Conservation (phyloP, 2,329 filamentous ascomycete species). For the Sporothrix sp. region DNA sequence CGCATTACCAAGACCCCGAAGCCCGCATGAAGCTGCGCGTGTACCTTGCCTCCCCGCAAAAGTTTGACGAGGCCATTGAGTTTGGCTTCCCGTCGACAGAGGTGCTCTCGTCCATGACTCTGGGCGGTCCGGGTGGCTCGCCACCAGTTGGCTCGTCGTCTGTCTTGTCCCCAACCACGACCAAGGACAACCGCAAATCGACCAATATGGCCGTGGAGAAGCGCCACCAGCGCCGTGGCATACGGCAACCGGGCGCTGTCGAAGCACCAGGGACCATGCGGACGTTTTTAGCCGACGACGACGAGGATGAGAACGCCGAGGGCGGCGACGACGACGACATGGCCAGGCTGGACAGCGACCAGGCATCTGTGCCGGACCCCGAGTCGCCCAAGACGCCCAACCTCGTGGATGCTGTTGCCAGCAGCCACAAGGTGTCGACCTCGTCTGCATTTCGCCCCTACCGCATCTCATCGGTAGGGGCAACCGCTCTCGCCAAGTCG, state of each 20-base stretch:
- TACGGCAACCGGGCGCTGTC: not conserved
- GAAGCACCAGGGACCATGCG: slow-evolving; percentile 1
- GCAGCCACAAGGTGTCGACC: not conserved
- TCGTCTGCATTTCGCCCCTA: slow-evolving; percentile 14
- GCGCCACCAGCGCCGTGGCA: not conserved
- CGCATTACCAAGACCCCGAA: slow-evolving; percentile 85
- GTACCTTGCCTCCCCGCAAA: slow-evolving; percentile 80
- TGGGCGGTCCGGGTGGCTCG: slow-evolving; percentile 11
- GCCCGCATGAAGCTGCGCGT: slow-evolving; percentile 76
- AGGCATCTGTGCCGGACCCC: slow-evolving; percentile 44
- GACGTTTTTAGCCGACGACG: slow-evolving; percentile 8
- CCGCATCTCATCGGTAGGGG: slow-evolving; percentile 12
- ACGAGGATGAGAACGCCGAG: slow-evolving; percentile 5
- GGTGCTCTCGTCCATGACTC: slow-evolving; percentile 25
- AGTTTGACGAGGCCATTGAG: slow-evolving; percentile 90
- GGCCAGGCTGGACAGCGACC: slow-evolving; percentile 47
- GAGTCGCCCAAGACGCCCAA: slow-evolving; percentile 51
- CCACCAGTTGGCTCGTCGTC: slow-evolving; percentile 14
- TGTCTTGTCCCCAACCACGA: not conserved
- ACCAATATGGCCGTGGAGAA: not conserved
- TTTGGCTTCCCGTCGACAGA: slow-evolving; percentile 75
- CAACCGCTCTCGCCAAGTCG: not conserved
- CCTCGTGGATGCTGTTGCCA: slow-evolving; percentile 29
- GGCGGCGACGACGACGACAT: slow-evolving; percentile 33
- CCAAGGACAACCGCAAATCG: not conserved